Conservation (phyloP, 441 rosid species). For the Arabidopsis hybrid region DNA sequence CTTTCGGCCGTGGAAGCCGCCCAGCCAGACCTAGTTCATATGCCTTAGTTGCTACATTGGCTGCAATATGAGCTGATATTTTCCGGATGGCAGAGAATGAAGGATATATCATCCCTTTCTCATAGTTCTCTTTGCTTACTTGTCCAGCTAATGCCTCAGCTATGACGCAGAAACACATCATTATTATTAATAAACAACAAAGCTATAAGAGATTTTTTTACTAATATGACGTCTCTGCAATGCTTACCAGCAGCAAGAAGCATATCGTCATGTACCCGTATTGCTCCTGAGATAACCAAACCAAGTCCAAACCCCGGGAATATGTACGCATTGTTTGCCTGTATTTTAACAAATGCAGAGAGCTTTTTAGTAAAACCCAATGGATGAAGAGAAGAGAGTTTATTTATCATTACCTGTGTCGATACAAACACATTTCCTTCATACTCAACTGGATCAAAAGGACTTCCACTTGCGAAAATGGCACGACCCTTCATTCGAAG, state of each 20-base stretch:
- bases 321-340: constrained; percentile 95
- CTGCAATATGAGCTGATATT: constrained; percentile 73
- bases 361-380: background rate
- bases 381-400: background rate
- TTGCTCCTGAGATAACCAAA: constrained; percentile 80
- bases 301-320: constrained; percentile 95
- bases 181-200: background rate
- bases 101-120: constrained; percentile 71
- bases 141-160: constrained; percentile 75
- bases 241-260: constrained; percentile 93
- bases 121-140: constrained; percentile 60
- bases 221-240: constrained; percentile 12
- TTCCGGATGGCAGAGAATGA: constrained; percentile 63
- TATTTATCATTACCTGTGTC: constrained; percentile 67
- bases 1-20: constrained; percentile 63
- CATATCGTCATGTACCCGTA: constrained; percentile 85
- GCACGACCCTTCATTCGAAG: constrained; percentile 75
- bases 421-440: constrained; percentile 71
- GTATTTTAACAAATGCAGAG: constrained; percentile 28
- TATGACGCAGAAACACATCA: constrained; percentile 18
- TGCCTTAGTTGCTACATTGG: constrained; percentile 70
- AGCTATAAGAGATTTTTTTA: background rate
- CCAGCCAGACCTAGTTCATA: constrained; percentile 76
- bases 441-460: constrained; percentile 80
- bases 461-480: constrained; percentile 95